These are phyloP conservation scores for Talinum fruticosum DNA, from an alignment of 148 eudicot species.

Conservation along the genomic window DNA sequence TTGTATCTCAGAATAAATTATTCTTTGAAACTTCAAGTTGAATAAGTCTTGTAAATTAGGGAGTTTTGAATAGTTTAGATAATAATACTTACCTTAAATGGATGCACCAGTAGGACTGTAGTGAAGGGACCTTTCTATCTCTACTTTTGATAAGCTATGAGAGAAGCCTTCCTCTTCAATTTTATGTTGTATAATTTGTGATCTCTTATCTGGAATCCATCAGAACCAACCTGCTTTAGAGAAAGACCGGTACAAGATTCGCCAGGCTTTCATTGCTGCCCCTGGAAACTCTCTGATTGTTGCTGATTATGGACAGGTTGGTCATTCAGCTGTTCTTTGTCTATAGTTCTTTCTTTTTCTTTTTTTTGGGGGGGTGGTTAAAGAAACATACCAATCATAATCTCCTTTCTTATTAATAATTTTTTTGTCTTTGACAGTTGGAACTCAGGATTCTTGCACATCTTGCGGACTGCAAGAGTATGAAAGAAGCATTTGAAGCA, in stretches of 20 bases:
- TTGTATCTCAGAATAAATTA: neutral
- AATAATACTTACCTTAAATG: neutral
- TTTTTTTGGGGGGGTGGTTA: too few species aligned
- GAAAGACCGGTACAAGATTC: slow-evolving; percentile 96
- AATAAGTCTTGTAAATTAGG: neutral
- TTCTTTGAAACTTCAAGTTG: neutral
- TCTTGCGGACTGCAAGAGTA: slow-evolving; percentile 93
- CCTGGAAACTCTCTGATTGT: slow-evolving; percentile 91
- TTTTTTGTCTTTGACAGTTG: slow-evolving; percentile 39
- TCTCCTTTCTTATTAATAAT: neutral
- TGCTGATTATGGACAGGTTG: slow-evolving; percentile 99
- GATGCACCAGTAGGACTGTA: neutral
- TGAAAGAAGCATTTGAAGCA: slow-evolving; percentile 92
- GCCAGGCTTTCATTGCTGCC: slow-evolving; percentile 89
- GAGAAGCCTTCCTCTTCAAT: slow-evolving; percentile 8
- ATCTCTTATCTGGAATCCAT: slow-evolving; percentile 18
- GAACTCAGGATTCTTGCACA: slow-evolving; percentile 99
- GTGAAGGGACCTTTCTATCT: neutral
- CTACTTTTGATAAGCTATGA: neutral
- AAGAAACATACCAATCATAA: neutral
- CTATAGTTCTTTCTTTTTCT: neutral
- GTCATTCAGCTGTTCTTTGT: neutral
- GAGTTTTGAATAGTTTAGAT: neutral
- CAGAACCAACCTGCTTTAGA: slow-evolving; percentile 99
- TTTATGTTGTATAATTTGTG: slow-evolving; percentile 1